A percentile compares a stretch with the other conserved stretches of the same genome.
phyloP scores from a whole-genome alignment of 148 eudicot genomes.

The Diospyros kaki region DNA sequence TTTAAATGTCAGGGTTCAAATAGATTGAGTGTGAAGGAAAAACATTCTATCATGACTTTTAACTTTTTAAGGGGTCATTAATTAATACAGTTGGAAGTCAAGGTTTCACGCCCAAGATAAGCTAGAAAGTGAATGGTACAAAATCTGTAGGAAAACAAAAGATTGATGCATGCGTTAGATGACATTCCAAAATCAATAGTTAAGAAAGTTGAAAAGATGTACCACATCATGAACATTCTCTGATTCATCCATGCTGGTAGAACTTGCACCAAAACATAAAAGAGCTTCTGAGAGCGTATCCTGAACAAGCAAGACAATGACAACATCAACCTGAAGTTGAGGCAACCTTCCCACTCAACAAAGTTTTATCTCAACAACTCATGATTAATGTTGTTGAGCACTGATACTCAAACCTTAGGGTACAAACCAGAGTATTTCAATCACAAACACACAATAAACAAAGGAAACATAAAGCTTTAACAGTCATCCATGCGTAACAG shows the following conservation, averaged over 20 bases:
- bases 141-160: not conserved
- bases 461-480: no score
- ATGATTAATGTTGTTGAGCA: no score
- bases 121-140: not conserved
- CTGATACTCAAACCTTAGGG: no score
- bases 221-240: conserved; percentile 59
- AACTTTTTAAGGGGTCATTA: no score
- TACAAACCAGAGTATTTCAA: no score
- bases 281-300: conserved; percentile 83
- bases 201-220: conserved; percentile 8
- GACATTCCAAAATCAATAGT: not conserved
- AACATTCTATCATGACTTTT: no score
- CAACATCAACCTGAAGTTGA: not conserved
- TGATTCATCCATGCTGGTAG: conserved; percentile 70
- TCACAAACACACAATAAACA: no score
- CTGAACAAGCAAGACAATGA: conserved; percentile 29
- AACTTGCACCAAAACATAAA: conserved; percentile 82
- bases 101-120: not conserved
- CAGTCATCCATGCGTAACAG: no score
- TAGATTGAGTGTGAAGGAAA: no score
- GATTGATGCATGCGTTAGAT: not conserved
- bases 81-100: no score
- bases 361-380: not conserved
- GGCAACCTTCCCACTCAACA: not conserved
- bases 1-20: no score